Evolutionary conservation across 805 yeast genomes (phyloP), one percentile per base, ranked within the genome.

Genomic region (Wickerhamomyces sydowiorum): DNA sequence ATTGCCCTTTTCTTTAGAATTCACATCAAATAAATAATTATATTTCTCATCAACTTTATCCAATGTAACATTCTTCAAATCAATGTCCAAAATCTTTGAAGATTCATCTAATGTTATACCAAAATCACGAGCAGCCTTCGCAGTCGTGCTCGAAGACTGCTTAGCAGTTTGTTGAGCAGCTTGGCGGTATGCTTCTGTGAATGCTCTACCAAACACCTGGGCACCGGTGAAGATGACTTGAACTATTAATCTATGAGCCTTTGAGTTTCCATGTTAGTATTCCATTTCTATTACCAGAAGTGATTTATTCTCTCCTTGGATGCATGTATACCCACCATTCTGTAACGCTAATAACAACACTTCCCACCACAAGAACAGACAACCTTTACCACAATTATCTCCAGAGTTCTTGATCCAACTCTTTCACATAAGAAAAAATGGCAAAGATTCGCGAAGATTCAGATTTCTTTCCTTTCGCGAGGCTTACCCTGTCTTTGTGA

Each of bases 111-210:
- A 71, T 7, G 89, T 71, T 37, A 93, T 79, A 29, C 96, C 98
- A 46, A 87, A 79, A 24, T 62, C 63, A 22, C 62, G 57, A n/a
- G 35, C 35, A 13, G 75, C 62, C 59, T 70, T 64, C 36, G 66
- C 64, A 4, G 75, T 73, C 33, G 71, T 66, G n/a, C 70, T 63
- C 7, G 80, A 74, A 18, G 84, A 70, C 51, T 78, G 78, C 23
- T 86, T 76, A 2, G 91, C 88, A n/a, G 95, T 80, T 41, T 90
- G 90, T 40, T 91, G 86, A 15, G 98, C 96, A 2, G 96, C 95
- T 67, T 93, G 98, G 57, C 82, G 85, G 72, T 91, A 93, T 0
- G 99, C 98, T 62, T 89, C 96, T n/a, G 88, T 75, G 62, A 93
- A 93, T 0, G 99, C 99, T 53, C 86, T 78, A 43, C 98, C 97